phyloP scores from a whole-genome alignment of 2,329 filamentous ascomycete species.

The Ophiocordyceps australis region DNA sequence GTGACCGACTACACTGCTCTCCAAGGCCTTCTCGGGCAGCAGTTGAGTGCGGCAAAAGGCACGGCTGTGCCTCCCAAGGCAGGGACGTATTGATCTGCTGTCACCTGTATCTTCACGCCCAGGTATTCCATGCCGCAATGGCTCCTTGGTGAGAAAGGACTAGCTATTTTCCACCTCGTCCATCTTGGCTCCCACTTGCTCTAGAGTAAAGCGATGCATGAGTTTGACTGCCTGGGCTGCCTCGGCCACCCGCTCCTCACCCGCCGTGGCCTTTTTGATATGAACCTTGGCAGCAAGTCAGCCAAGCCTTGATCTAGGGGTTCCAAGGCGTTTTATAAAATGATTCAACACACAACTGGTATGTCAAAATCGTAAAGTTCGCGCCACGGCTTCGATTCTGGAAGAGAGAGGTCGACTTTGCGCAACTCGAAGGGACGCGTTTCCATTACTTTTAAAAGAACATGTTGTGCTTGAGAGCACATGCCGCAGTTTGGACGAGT shows the following conservation, averaged over 20 bases:
- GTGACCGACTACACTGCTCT: constrained; percentile 36
- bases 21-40: constrained; percentile 21
- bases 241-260: constrained; percentile 31
- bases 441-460: constrained; percentile 51
- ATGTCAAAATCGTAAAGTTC: constrained; percentile 67
- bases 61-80: constrained; percentile 15
- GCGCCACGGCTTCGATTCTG: constrained; percentile 46
- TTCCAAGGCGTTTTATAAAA: too few relatives aligned
- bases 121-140: too few relatives aligned
- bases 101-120: too few relatives aligned
- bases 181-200: constrained; percentile 52
- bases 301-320: constrained; percentile 1
- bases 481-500: constrained; percentile 55
- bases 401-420: constrained; percentile 53
- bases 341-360: constrained; percentile 51
- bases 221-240: constrained; percentile 47
- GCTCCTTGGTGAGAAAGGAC: too few relatives aligned
- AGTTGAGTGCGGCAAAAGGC: constrained; percentile 27
- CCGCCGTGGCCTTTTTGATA: constrained; percentile 36
- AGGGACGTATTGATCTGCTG: constrained; percentile 22
- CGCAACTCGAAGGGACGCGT: constrained; percentile 46
- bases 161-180: constrained; percentile 29
- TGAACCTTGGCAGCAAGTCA: too few relatives aligned
- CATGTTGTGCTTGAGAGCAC: constrained; percentile 48
- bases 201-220: constrained; percentile 58